Evolutionary conservation across 2,329 filamentous ascomycete species (phyloP).

Genomic region (Xylaria sp.): DNA sequence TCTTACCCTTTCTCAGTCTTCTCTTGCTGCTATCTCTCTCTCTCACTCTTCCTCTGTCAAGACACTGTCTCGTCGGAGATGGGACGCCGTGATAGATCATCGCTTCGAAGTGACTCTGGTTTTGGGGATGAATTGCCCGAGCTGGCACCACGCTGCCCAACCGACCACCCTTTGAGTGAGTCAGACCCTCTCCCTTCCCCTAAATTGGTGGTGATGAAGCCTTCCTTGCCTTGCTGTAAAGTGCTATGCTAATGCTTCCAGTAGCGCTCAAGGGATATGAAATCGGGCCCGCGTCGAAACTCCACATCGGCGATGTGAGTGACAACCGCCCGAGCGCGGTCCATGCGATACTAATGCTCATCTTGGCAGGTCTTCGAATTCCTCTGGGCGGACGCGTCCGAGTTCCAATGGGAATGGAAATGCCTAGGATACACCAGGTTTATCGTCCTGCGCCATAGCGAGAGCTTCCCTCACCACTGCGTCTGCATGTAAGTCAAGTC

Average conservation of each 20-base stretch:
- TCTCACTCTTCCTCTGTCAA: constrained; percentile 37
- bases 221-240: constrained; percentile 1
- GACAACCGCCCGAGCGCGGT: not conserved
- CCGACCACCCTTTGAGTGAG: constrained; percentile 51
- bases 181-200: constrained; percentile 23
- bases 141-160: constrained; percentile 45
- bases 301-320: constrained; percentile 53
- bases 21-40: constrained; percentile 39
- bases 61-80: constrained; percentile 49
- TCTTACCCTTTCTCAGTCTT: constrained; percentile 31
- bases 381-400: constrained; percentile 52
- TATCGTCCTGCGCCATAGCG: constrained; percentile 53
- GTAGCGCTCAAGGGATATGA: constrained; percentile 53
- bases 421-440: constrained; percentile 53
- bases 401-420: constrained; percentile 55
- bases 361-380: constrained; percentile 52
- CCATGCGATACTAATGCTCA: constrained; percentile 24
- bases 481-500: constrained; percentile 52
- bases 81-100: constrained; percentile 52
- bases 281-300: constrained; percentile 50
- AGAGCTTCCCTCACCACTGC: constrained; percentile 52
- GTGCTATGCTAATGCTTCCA: constrained; percentile 18
- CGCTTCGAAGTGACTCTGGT: constrained; percentile 52
- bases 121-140: constrained; percentile 52
- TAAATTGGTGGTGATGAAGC: constrained; percentile 1